A percentile compares a stretch with the other conserved stretches of the same genome.
These are phyloP conservation scores for Hygrocybe punicea DNA, from an alignment of 768 basidiomycete species.

Conservation along the genomic window DNA sequence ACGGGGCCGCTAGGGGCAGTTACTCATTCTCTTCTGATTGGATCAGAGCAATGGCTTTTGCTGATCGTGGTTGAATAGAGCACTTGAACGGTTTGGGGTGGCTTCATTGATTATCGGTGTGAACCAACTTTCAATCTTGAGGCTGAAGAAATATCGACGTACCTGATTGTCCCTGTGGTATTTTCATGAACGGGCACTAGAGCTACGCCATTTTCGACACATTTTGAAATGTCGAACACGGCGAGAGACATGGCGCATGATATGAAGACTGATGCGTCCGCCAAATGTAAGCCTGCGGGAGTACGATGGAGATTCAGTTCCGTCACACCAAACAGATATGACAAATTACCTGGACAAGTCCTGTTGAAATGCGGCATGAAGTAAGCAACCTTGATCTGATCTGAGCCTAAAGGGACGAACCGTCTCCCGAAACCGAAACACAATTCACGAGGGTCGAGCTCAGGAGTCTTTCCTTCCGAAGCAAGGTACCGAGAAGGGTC, in stretches of 20 bases:
- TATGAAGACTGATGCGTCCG: constrained; percentile 53
- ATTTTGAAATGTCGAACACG: constrained; percentile 50
- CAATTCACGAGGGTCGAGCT: constrained; percentile 55
- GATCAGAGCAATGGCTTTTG: constrained; percentile 52
- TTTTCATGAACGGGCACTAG: constrained; percentile 54
- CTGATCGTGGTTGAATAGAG: constrained; percentile 56
- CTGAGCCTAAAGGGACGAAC: constrained; percentile 28
- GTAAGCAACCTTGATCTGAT: background rate
- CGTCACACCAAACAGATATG: background rate
- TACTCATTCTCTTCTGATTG: constrained; percentile 1
- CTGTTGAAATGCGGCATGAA: constrained; percentile 25
- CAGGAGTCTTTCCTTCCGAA: constrained; percentile 39
- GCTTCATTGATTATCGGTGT: constrained; percentile 24
- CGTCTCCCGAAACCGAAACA: constrained; percentile 74
- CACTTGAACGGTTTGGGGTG: constrained; percentile 65
- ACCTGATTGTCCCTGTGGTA: constrained; percentile 66
- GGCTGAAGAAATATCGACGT: background rate
- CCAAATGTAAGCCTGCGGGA: constrained; percentile 47
- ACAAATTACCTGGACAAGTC: constrained; percentile 45
- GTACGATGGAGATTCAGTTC: constrained; percentile 2
- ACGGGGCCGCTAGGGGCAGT: too few relatives aligned
- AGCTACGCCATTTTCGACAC: constrained; percentile 41
- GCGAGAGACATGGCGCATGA: constrained; percentile 51
- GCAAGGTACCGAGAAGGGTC: constrained; percentile 60
- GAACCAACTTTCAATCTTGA: too few relatives aligned